phyloP scores from a whole-genome alignment of 345 rosid genomes.

The Noccaea caerulescens region DNA sequence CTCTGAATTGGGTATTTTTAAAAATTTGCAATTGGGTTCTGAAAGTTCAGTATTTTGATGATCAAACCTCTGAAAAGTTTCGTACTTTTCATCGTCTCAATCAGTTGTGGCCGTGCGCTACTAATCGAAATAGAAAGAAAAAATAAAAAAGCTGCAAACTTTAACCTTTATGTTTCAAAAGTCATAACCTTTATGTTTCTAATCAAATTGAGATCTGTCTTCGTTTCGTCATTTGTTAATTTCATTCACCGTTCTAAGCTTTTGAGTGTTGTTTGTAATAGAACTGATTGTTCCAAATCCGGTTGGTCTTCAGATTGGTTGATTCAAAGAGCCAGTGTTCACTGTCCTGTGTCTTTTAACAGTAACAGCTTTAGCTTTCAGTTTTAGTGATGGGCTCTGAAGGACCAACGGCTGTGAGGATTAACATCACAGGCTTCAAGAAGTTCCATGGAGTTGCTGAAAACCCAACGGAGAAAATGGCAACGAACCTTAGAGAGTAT shows the following conservation, averaged over 20 bases:
- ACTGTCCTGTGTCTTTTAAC: constrained; percentile 20
- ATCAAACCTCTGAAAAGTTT: neutral
- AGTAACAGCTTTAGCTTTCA: constrained; percentile 14
- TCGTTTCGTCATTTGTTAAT: neutral
- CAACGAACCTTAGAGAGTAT: constrained; percentile 67
- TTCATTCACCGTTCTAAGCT: neutral
- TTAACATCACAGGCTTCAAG: constrained; percentile 92
- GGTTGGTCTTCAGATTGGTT: constrained; percentile 23
- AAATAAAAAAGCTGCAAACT: constrained; percentile 18
- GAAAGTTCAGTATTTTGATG: neutral
- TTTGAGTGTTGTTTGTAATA: constrained; percentile 5
- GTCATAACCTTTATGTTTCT: neutral
- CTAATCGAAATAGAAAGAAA: neutral
- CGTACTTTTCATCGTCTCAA: neutral
- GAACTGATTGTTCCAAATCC: constrained; percentile 29
- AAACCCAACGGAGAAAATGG: constrained; percentile 90
- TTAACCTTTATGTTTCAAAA: neutral
- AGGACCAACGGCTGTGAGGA: constrained; percentile 78
- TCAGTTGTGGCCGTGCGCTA: neutral
- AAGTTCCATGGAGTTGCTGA: constrained; percentile 98
- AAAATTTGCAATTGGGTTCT: neutral
- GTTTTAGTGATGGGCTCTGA: constrained; percentile 83
- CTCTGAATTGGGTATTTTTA: neutral
- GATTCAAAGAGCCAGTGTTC: constrained; percentile 20
- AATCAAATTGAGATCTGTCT: neutral